These are phyloP conservation scores for Macrophomina pseudophaseolina DNA, from an alignment of 2,329 filamentous ascomycete species.

Conservation along the genomic window DNA sequence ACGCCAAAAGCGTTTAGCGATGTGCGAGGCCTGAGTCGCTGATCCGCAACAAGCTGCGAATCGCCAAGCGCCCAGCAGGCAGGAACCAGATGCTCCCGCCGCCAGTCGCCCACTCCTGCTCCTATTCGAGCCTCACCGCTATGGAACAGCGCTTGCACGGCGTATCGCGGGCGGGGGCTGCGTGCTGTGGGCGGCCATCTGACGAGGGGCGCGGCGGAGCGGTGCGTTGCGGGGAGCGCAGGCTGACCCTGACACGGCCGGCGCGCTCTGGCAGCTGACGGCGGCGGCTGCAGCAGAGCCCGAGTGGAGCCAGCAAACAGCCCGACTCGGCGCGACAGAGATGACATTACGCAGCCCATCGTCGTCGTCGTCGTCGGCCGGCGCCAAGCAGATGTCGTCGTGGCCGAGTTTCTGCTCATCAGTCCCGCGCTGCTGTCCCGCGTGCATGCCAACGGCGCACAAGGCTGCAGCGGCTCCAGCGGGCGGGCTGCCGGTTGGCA, in stretches of 20 bases:
- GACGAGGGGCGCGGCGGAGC: background rate
- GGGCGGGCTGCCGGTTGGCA: conserved; percentile 15
- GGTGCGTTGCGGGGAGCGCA: conserved; percentile 3
- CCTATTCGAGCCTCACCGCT: conserved; percentile 20
- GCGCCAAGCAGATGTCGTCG: background rate
- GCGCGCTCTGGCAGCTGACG: conserved; percentile 17
- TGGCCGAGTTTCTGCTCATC: background rate
- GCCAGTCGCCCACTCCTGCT: conserved; percentile 13
- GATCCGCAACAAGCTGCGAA: conserved; percentile 27
- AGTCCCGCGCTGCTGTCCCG: conserved; percentile 3
- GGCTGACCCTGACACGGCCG: background rate
- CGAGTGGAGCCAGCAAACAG: conserved; percentile 10
- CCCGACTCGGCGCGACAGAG: background rate
- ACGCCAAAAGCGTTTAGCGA: conserved; percentile 13
- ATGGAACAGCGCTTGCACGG: background rate
- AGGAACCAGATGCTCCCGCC: conserved; percentile 11
- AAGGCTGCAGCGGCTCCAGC: conserved; percentile 15
- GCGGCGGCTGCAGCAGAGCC: conserved; percentile 12
- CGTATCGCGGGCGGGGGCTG: background rate
- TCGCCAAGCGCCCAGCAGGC: conserved; percentile 22
- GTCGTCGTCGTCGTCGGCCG: background rate
- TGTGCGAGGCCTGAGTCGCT: conserved; percentile 7
- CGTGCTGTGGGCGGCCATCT: background rate
- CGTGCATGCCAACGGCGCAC: conserved; percentile 14
- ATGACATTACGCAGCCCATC: conserved; percentile 13